Conservation (phyloP, 495 filamentous ascomycete species). For the Penicillium robsamsonii region DNA sequence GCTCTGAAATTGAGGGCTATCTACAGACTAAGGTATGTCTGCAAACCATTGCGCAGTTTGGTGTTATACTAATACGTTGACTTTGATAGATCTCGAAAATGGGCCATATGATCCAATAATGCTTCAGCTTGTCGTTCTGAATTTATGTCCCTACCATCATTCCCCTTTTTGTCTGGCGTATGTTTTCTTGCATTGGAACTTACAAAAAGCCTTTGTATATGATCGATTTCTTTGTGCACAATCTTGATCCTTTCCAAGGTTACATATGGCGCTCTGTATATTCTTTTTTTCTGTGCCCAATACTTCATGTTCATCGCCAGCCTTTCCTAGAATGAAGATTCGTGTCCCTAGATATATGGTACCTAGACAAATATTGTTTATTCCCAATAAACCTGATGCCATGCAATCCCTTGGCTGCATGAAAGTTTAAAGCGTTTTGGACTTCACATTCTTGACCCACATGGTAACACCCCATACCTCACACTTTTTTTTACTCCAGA, state of each 20-base stretch:
- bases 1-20: slow-evolving; percentile 89
- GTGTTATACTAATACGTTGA: slow-evolving; percentile 1
- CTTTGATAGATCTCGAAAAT: slow-evolving; percentile 61
- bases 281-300: slow-evolving; percentile 14
- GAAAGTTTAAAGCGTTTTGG: slow-evolving; percentile 9
- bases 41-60: background rate
- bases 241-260: slow-evolving; percentile 11
- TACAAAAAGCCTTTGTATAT: slow-evolving; percentile 21
- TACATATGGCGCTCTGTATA: slow-evolving; percentile 13
- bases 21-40: slow-evolving; percentile 78
- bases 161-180: slow-evolving; percentile 3
- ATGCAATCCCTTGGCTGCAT: background rate
- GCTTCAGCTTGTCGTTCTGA: slow-evolving; percentile 1
- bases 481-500: background rate
- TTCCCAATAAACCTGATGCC: background rate
- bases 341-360: background rate
- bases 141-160: slow-evolving; percentile 9
- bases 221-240: slow-evolving; percentile 26
- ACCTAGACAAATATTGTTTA: background rate
- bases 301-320: background rate
- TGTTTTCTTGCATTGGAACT: slow-evolving; percentile 12
- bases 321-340: background rate
- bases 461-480: background rate
- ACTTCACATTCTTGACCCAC: slow-evolving; percentile 5
- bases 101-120: slow-evolving; percentile 63